phyloP scores from a whole-genome alignment of 1,139 yeast genomes.

The Candida neerlandica region DNA sequence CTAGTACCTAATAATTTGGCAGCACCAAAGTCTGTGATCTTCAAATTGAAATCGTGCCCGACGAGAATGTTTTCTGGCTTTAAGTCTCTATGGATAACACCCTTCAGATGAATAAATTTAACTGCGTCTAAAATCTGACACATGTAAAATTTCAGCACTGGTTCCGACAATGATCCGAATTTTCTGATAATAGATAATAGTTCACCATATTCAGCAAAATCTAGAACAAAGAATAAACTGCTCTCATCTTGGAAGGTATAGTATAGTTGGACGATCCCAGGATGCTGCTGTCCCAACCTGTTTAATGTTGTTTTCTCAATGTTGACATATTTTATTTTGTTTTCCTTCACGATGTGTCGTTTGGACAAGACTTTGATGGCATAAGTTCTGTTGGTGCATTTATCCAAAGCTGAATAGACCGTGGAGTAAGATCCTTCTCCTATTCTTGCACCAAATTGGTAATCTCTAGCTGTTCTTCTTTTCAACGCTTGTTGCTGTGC shows the following conservation, averaged over 20 bases:
- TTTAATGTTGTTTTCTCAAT: conserved; percentile 77
- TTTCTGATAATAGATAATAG: conserved; percentile 68
- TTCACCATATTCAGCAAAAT: conserved; percentile 82
- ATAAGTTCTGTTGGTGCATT: conserved; percentile 55
- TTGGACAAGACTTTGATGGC: conserved; percentile 78
- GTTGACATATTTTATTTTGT: conserved; percentile 77
- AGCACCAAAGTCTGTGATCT: conserved; percentile 97
- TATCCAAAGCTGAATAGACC: conserved; percentile 68
- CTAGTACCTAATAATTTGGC: conserved; percentile 73
- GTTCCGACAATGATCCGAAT: conserved; percentile 77
- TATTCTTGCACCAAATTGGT: conserved; percentile 67
- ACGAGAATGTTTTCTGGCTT: conserved; percentile 92
- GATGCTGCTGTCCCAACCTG: conserved; percentile 64
- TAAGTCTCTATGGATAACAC: conserved; percentile 90
- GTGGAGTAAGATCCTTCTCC: conserved; percentile 87
- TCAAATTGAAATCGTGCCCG: conserved; percentile 77
- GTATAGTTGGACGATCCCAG: conserved; percentile 70
- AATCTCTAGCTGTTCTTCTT: conserved; percentile 59
- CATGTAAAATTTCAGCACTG: conserved; percentile 71
- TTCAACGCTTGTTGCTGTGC: conserved; percentile 8
- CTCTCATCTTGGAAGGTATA: conserved; percentile 80
- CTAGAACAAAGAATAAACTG: conserved; percentile 71
- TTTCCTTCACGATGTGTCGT: conserved; percentile 74
- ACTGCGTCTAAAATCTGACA: conserved; percentile 86
- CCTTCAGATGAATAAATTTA: conserved; percentile 76